A percentile compares a stretch with the other conserved stretches of the same genome.
These are phyloP conservation scores for Neurospora sp. DNA, from an alignment of 495 filamentous ascomycete species.

Conservation along the genomic window DNA sequence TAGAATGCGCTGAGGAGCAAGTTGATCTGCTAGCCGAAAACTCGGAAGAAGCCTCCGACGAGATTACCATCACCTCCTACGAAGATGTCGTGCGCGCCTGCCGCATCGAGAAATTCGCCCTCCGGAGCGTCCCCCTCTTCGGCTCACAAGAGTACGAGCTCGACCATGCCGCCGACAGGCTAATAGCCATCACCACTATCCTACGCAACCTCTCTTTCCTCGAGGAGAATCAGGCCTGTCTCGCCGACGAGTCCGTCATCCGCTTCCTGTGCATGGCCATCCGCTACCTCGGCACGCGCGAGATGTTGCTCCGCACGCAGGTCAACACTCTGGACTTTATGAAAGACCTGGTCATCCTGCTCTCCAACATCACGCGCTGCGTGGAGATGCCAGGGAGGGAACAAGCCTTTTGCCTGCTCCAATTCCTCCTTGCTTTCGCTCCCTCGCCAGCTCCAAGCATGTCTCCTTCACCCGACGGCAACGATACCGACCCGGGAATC, in stretches of 20 bases:
- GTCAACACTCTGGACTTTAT: constrained; percentile 86
- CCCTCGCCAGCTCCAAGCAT: constrained; percentile 53
- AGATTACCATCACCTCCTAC: constrained; percentile 68
- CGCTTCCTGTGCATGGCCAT: constrained; percentile 74
- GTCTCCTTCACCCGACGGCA: constrained; percentile 14
- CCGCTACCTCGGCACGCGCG: constrained; percentile 79
- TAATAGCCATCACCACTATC: constrained; percentile 87
- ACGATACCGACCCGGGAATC: constrained; percentile 26
- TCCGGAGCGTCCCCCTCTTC: constrained; percentile 62
- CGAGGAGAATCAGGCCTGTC: constrained; percentile 56
- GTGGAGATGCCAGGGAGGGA: constrained; percentile 80
- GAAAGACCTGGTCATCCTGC: constrained; percentile 83
- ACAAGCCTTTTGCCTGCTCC: constrained; percentile 75
- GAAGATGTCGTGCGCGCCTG: constrained; percentile 78
- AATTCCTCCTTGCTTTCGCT: constrained; percentile 85
- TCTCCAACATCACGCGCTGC: constrained; percentile 75
- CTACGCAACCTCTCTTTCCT: constrained; percentile 83
- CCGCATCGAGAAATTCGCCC: constrained; percentile 54
- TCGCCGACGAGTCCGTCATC: constrained; percentile 66
- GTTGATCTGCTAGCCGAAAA: constrained; percentile 69
- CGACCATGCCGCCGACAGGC: constrained; percentile 73
- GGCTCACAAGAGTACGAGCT: constrained; percentile 74
- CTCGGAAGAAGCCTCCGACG: constrained; percentile 73
- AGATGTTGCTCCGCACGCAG: constrained; percentile 69
- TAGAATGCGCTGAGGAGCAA: constrained; percentile 87